Evolutionary conservation across 768 basidiomycete genomes (phyloP).

Genomic region (Boletus rubropictus): DNA sequence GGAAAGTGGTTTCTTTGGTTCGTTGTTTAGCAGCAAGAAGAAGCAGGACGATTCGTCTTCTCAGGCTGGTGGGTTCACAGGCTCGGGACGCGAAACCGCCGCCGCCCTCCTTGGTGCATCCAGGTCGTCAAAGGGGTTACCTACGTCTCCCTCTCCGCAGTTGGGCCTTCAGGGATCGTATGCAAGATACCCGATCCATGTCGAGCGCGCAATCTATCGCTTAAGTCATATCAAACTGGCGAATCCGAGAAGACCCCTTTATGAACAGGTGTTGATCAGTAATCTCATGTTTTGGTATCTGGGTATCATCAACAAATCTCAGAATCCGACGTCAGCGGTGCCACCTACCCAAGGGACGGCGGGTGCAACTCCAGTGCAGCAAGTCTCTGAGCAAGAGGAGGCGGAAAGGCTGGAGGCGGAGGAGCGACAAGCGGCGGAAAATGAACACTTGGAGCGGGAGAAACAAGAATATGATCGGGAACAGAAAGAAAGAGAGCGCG

Average conservation of each 20-base stretch:
- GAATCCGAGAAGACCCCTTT: conserved; percentile 91
- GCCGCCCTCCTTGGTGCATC: conserved; percentile 80
- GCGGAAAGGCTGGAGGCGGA: conserved; percentile 37
- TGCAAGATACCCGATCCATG: conserved; percentile 94
- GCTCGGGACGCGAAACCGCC: conserved; percentile 79
- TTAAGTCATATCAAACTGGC: conserved; percentile 98
- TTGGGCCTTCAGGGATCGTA: conserved; percentile 38
- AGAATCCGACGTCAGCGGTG: conserved; percentile 39
- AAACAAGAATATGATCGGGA: conserved; percentile 53
- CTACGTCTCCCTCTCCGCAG: conserved; percentile 56
- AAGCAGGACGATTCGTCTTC: conserved; percentile 71
- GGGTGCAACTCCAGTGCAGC: conserved; percentile 22
- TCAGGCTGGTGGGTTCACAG: conserved; percentile 29
- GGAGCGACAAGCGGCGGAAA: conserved; percentile 39
- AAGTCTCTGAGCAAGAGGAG: conserved; percentile 31
- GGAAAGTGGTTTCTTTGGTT: conserved; percentile 86
- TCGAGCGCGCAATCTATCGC: conserved; percentile 95
- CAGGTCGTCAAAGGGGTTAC: conserved; percentile 66
- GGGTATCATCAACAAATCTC: conserved; percentile 92
- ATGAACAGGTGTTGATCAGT: conserved; percentile 92
- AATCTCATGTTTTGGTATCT: conserved; percentile 99
- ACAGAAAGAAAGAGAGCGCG: conserved; percentile 32
- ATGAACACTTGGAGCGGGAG: conserved; percentile 43
- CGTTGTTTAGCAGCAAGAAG: conserved; percentile 81
- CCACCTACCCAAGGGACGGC: conserved; percentile 28